A percentile compares a stretch with the other conserved stretches of the same genome.
phyloP scores from a whole-genome alignment of 1,284 basidiomycete genomes.

The Polyporus tsugae region DNA sequence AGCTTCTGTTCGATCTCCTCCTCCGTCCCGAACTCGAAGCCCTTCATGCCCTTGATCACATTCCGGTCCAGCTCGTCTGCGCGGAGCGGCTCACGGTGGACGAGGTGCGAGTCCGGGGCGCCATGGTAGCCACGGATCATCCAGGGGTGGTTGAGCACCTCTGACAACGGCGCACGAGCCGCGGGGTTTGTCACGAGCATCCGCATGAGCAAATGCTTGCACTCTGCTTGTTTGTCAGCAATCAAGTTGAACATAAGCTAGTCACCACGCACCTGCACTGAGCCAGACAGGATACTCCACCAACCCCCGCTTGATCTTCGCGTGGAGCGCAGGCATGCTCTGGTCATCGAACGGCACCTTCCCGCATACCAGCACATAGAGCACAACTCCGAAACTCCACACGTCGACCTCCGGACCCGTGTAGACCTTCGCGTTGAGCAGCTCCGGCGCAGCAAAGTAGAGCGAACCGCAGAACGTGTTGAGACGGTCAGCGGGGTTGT shows the following conservation, averaged over 20 bases:
- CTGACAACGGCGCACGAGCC: slow-evolving; percentile 83
- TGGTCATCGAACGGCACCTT: slow-evolving; percentile 99
- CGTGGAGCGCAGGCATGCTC: slow-evolving; percentile 98
- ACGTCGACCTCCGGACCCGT: slow-evolving; percentile 98
- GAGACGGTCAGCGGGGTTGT: slow-evolving; percentile 84
- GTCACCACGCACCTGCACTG: slow-evolving; percentile 73
- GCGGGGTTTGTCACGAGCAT: slow-evolving; percentile 98
- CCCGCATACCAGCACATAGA: slow-evolving; percentile 97
- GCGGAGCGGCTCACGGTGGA: slow-evolving; percentile 89
- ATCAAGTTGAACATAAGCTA: slow-evolving; percentile 7
- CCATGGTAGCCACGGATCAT: slow-evolving; percentile 90
- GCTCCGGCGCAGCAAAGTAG: slow-evolving; percentile 97
- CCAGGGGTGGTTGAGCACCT: slow-evolving; percentile 95
- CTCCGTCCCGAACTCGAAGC: slow-evolving; percentile 95
- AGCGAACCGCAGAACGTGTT: slow-evolving; percentile 97
- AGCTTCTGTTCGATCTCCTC: slow-evolving; percentile 87
- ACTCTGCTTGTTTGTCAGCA: slow-evolving; percentile 65
- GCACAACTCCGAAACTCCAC: slow-evolving; percentile 98
- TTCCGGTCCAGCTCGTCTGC: slow-evolving; percentile 86
- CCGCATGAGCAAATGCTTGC: slow-evolving; percentile 91
- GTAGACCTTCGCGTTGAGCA: slow-evolving; percentile 96
- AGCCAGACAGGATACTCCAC: slow-evolving; percentile 99
- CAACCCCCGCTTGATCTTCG: slow-evolving; percentile 97
- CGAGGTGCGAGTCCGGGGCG: slow-evolving; percentile 85
- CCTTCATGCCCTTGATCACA: slow-evolving; percentile 92